These are phyloP conservation scores for Sideroxylon spinosum DNA, from an alignment of 179 eudicot genomes.

Conservation along the genomic window DNA sequence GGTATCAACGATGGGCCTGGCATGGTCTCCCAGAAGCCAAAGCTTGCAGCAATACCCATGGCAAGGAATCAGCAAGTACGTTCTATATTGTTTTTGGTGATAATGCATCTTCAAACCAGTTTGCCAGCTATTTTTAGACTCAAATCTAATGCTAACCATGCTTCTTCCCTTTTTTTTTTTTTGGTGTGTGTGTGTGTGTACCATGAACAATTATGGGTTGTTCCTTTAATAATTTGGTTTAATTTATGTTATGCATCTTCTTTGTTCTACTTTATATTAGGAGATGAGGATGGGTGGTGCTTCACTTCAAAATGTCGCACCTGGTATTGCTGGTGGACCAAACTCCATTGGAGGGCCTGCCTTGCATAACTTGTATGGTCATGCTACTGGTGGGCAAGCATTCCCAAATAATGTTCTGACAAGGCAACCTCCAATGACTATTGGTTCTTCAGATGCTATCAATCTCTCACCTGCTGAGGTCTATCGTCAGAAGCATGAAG, in stretches of 20 bases:
- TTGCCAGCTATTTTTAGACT: background rate
- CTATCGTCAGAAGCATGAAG: slow-evolving; percentile 83
- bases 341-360: slow-evolving; percentile 40
- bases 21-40: slow-evolving; percentile 60
- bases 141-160: too few species aligned
- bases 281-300: slow-evolving; percentile 54
- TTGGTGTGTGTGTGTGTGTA: background rate
- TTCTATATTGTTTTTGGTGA: background rate
- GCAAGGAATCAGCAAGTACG: slow-evolving; percentile 72
- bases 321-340: slow-evolving; percentile 39
- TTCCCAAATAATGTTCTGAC: slow-evolving; percentile 43
- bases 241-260: background rate
- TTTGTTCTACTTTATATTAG: slow-evolving; percentile 33
- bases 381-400: slow-evolving; percentile 43
- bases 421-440: slow-evolving; percentile 46
- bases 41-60: slow-evolving; percentile 70
- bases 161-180: too few species aligned
- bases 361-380: slow-evolving; percentile 47
- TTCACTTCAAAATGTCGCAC: slow-evolving; percentile 39
- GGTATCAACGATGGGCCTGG: slow-evolving; percentile 39
- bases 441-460: slow-evolving; percentile 51
- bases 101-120: background rate
- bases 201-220: background rate
- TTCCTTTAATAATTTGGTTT: background rate
- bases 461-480: slow-evolving; percentile 62